Conservation (phyloP, 140 eudicot species). For the Erigeron philadelphicus region DNA sequence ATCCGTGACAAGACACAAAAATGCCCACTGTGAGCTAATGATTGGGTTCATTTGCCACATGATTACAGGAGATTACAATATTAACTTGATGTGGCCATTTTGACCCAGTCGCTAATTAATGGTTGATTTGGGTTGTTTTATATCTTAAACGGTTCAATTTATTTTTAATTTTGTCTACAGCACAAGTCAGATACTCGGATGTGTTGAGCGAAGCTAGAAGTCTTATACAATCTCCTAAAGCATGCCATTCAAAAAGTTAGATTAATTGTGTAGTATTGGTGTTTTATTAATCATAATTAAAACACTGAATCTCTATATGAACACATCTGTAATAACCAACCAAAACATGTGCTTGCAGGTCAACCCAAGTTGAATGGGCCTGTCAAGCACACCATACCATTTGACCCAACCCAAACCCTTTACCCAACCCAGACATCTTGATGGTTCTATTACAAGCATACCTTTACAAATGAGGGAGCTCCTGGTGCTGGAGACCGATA, state of each 20-base stretch:
- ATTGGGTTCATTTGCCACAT: not conserved
- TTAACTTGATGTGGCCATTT: constrained; percentile 1
- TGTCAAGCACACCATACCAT: not conserved
- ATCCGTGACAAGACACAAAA: constrained; percentile 11
- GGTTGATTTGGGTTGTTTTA: not conserved
- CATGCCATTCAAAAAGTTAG: not conserved
- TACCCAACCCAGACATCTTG: not conserved
- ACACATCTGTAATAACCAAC: too few species aligned
- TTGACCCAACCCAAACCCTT: not conserved
- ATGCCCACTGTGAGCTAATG: constrained; percentile 12
- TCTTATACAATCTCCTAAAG: not conserved
- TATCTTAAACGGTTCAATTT: not conserved
- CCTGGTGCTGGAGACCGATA: constrained; percentile 78
- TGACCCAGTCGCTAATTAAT: not conserved
- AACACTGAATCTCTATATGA: too few species aligned
- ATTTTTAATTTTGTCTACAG: not conserved
- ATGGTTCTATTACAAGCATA: constrained; percentile 16
- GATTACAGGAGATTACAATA: not conserved
- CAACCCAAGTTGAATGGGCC: not conserved
- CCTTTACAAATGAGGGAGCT: constrained; percentile 68
- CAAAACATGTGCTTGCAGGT: constrained; percentile 3
- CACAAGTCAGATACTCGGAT: not conserved
- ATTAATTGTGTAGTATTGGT: not conserved
- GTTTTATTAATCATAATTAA: not conserved
- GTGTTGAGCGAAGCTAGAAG: not conserved